Conservation (phyloP, 768 basidiomycete genomes). For the Leccinum truebloodii region DNA sequence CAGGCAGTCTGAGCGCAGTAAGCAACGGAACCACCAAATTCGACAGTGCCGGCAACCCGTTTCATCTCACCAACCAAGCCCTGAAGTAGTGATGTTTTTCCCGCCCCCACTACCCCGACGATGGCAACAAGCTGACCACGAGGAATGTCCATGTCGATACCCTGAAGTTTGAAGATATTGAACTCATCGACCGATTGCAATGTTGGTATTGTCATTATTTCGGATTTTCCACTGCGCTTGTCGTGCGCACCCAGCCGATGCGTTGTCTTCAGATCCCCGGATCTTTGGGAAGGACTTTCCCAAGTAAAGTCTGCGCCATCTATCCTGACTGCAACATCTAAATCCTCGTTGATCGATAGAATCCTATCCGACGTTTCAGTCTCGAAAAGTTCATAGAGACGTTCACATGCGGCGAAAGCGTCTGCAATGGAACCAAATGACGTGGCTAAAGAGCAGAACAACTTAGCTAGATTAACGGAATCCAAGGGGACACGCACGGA, state of each 20-base stretch:
- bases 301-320: slow-evolving; percentile 78
- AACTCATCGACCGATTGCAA: slow-evolving; percentile 37
- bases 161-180: slow-evolving; percentile 60
- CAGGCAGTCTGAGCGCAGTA: slow-evolving; percentile 89
- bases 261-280: slow-evolving; percentile 31
- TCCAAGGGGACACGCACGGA: slow-evolving; percentile 36
- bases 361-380: slow-evolving; percentile 73
- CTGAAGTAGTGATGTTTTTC: slow-evolving; percentile 66
- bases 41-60: slow-evolving; percentile 59
- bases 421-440: slow-evolving; percentile 82
- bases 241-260: slow-evolving; percentile 5
- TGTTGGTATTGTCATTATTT: slow-evolving; percentile 20
- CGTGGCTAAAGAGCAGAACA: slow-evolving; percentile 44
- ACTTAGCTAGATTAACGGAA: slow-evolving; percentile 8
- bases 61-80: slow-evolving; percentile 86
- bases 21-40: slow-evolving; percentile 73
- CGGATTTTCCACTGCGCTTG: slow-evolving; percentile 15
- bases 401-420: slow-evolving; percentile 74
- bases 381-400: slow-evolving; percentile 79
- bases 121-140: slow-evolving; percentile 80
- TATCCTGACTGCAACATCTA: slow-evolving; percentile 68
- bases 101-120: slow-evolving; percentile 68
- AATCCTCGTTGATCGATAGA: slow-evolving; percentile 49
- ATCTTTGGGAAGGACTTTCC: slow-evolving; percentile 72
- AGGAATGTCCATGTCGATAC: slow-evolving; percentile 69